A percentile compares a stretch with the other conserved stretches of the same genome.
Conservation (phyloP, 352 stramenopile species). For the Phytopythium delawarense region DNA sequence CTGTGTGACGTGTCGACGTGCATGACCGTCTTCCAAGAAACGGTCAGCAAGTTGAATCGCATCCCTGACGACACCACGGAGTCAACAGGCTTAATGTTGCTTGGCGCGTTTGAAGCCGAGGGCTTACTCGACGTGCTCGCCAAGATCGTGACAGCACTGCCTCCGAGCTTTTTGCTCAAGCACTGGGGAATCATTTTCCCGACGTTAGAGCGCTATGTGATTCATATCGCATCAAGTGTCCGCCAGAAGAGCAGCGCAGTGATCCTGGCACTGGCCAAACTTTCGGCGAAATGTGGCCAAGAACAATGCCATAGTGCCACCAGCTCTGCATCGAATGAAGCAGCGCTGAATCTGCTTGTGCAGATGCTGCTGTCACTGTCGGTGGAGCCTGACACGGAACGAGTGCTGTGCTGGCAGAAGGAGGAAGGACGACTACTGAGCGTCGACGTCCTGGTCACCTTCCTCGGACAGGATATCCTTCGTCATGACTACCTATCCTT, state of each 20-base stretch:
- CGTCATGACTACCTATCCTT: background rate
- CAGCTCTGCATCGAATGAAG: slow-evolving; percentile 10
- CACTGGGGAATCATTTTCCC: slow-evolving; percentile 73
- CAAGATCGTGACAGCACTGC: slow-evolving; percentile 34
- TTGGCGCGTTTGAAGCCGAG: slow-evolving; percentile 56
- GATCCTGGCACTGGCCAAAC: slow-evolving; percentile 36
- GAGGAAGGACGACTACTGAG: slow-evolving; percentile 65
- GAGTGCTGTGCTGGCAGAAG: slow-evolving; percentile 52
- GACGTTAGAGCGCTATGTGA: slow-evolving; percentile 65
- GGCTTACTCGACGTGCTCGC: slow-evolving; percentile 61
- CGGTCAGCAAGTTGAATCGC: slow-evolving; percentile 73
- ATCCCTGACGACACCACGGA: slow-evolving; percentile 17
- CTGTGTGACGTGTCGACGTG: slow-evolving; percentile 53
- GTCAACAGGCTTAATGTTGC: slow-evolving; percentile 13
- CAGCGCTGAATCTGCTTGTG: slow-evolving; percentile 22
- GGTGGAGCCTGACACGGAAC: slow-evolving; percentile 11
- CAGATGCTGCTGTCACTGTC: slow-evolving; percentile 50
- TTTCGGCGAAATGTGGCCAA: slow-evolving; percentile 11
- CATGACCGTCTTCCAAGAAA: slow-evolving; percentile 61
- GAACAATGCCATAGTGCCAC: background rate
- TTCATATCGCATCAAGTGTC: slow-evolving; percentile 68
- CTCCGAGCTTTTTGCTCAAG: slow-evolving; percentile 47
- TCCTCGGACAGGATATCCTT: slow-evolving; percentile 34
- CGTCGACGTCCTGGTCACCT: slow-evolving; percentile 44
- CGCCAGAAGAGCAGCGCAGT: slow-evolving; percentile 50